Evolutionary conservation across 2,329 filamentous ascomycete genomes (phyloP), one percentile per base, ranked within the genome.

Genomic region (Neurospora sp.): DNA sequence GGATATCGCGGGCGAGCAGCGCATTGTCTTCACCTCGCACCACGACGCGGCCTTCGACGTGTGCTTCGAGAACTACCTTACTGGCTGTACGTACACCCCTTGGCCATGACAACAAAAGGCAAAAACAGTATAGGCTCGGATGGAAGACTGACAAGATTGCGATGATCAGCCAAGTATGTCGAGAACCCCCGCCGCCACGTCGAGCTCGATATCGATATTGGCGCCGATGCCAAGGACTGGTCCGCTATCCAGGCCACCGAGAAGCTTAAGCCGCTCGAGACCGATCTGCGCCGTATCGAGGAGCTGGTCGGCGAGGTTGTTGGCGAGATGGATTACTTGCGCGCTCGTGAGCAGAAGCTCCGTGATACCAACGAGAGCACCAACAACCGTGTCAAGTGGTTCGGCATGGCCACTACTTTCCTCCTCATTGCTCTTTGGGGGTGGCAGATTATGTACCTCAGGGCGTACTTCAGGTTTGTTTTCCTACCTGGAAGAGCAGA

Each of bases 361-460:
- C 87, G 96, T 80, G 95, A 99, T 83, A 99, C 96, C 76, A 99
- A 99, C 82, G 96, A 99, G 90, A 98, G 95, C 86, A 99, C 96
- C 74, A 99, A 99, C 83, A 96, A 92, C 83, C 89, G 96, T 71
- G 96, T 99, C 78, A 99, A 98, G 86, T 98, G 93, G 93, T 99
- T 99, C 82, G 95, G 95, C 67, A 89, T 97, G 80, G 89, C 90
- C 74, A 98, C 95, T 37, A 98, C 97, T 83, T 91, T 93, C 72
- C 90, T 97, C 85, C 84, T 99, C 76, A 85, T 97, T 74, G 92
- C 88, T 40, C 85, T 99, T 76, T 97, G 96, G 81, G 93, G 85
- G 57, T 99, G 96, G 96, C 96, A 99, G 88, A 92, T 99, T 78
- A 89, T 99, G 79, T 99, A 99, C 82, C 86, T 99, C 82, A 88